phyloP scores from a whole-genome alignment of 2,329 filamentous ascomycete species.

The Corniculantispora saksenae region DNA sequence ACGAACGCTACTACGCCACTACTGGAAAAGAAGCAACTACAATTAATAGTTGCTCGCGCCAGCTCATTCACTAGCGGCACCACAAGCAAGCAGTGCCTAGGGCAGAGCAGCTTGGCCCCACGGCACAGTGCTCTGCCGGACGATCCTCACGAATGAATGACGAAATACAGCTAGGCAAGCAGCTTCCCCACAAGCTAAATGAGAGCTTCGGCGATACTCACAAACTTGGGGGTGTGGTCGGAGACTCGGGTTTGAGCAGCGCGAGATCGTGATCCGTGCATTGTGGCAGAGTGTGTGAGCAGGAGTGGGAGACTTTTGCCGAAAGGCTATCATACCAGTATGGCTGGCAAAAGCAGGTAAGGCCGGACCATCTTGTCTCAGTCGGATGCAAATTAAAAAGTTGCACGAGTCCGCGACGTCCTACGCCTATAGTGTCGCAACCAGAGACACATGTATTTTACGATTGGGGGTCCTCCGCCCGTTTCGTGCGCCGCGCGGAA shows the following conservation, averaged over 20 bases:
- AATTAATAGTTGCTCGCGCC: background rate
- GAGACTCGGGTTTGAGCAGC: background rate
- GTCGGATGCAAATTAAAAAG: background rate
- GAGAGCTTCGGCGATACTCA: background rate
- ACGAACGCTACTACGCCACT: background rate
- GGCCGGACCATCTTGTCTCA: background rate
- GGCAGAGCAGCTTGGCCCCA: background rate
- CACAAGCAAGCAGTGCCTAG: background rate
- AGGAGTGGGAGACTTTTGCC: background rate
- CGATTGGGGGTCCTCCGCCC: background rate
- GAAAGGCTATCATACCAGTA: background rate
- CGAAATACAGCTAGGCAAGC: background rate
- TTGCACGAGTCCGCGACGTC: background rate
- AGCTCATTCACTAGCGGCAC: background rate
- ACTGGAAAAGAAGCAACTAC: background rate
- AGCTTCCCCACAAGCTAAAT: background rate
- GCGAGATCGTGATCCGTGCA: background rate
- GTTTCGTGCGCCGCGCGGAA: background rate
- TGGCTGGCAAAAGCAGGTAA: background rate
- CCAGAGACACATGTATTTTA: background rate
- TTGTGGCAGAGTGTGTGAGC: background rate
- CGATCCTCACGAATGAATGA: slow-evolving; percentile 1
- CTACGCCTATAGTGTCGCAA: background rate
- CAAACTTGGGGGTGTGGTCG: background rate
- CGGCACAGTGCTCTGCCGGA: background rate